A percentile compares a stretch with the other conserved stretches of the same genome.
Evolutionary conservation across 768 basidiomycete genomes (phyloP).

Genomic region (Clitopilus passeckerianus): DNA sequence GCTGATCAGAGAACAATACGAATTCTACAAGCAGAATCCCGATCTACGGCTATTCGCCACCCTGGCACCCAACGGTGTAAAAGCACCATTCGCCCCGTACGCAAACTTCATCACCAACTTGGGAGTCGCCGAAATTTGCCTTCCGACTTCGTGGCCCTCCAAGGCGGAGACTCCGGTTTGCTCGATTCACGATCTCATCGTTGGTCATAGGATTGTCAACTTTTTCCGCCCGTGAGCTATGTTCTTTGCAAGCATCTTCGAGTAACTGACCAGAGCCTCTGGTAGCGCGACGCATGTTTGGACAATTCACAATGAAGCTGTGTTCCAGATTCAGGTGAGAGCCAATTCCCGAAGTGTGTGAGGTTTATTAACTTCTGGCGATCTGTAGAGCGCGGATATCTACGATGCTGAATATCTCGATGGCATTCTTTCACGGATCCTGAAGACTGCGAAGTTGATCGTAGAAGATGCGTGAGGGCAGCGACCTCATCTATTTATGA

Average conservation of each 20-base stretch:
- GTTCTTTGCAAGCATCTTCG: background rate
- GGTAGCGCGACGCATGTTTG: background rate
- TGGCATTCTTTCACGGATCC: background rate
- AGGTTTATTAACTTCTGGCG: background rate
- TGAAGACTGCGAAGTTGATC: background rate
- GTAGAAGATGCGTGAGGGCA: background rate
- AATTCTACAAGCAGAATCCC: background rate
- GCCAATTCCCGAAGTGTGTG: background rate
- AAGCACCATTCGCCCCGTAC: background rate
- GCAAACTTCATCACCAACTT: background rate
- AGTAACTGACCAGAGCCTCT: background rate
- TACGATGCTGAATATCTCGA: background rate
- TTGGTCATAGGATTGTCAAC: background rate
- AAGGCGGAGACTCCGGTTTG: background rate
- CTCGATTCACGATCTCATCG: background rate
- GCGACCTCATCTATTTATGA: background rate
- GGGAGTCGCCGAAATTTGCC: background rate
- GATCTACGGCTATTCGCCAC: background rate
- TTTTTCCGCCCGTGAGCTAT: background rate
- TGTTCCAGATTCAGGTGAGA: background rate
- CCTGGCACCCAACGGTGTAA: background rate
- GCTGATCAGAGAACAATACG: background rate
- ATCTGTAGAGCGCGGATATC: background rate
- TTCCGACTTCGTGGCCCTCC: background rate
- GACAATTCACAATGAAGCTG: background rate